Evolutionary conservation across 768 basidiomycete genomes (phyloP).

Genomic region (Tricholoma bakamatsutake): DNA sequence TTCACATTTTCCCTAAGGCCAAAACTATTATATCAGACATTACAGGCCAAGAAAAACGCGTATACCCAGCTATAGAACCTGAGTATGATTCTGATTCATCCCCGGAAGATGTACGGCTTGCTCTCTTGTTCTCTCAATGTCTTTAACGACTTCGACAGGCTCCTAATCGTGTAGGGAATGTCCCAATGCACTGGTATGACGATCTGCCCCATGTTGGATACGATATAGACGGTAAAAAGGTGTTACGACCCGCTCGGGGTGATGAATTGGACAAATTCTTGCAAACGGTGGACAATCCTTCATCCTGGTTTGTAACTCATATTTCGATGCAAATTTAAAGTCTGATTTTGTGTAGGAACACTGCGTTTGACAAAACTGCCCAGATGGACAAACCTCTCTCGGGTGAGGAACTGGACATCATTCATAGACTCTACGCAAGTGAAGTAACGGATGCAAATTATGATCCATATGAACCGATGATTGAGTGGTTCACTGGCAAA

Average conservation of each 20-base stretch:
- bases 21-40: conserved; percentile 72
- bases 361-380: conserved; percentile 84
- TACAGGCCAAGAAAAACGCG: conserved; percentile 77
- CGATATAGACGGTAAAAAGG: conserved; percentile 88
- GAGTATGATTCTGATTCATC: conserved; percentile 90
- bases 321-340: neutral
- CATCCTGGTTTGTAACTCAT: conserved; percentile 62
- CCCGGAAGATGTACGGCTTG: conserved; percentile 73
- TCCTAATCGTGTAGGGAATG: conserved; percentile 91
- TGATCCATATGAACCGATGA: conserved; percentile 89
- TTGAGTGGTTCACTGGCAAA: conserved; percentile 96
- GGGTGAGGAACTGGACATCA: conserved; percentile 90
- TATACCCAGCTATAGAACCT: conserved; percentile 86
- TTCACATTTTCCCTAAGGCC: conserved; percentile 56
- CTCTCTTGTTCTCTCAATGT: conserved; percentile 4
- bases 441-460: conserved; percentile 90
- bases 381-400: conserved; percentile 85
- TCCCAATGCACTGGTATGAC: conserved; percentile 99
- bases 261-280: conserved; percentile 98
- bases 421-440: conserved; percentile 79
- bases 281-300: conserved; percentile 86
- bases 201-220: conserved; percentile 99
- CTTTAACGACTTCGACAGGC: conserved; percentile 42
- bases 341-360: conserved; percentile 52
- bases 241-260: conserved; percentile 89